Conservation (phyloP, 2,329 filamentous ascomycete species). For the Bipolaris victoriae region DNA sequence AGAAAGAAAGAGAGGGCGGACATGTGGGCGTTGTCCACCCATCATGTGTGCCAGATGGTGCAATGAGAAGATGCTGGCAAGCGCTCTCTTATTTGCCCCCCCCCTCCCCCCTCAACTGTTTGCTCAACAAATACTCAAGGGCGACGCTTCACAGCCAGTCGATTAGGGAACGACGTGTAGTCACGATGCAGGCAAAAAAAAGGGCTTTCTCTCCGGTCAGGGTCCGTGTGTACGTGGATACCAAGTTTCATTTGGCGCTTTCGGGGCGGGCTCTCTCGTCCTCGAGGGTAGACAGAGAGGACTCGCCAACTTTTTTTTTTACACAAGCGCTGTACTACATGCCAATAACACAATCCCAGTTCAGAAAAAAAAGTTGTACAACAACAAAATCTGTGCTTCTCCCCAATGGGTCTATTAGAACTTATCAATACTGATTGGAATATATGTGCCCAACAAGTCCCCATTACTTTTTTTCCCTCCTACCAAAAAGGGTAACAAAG, state of each 20-base stretch:
- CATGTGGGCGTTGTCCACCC: not conserved
- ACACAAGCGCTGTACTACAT: constrained; percentile 12
- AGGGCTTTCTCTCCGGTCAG: not conserved
- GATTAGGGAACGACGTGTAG: not conserved
- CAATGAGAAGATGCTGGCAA: not conserved
- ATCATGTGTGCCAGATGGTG: not conserved
- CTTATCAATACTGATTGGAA: constrained; percentile 29
- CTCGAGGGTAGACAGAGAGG: constrained; percentile 2
- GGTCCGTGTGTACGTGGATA: constrained; percentile 4
- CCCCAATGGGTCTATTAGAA: constrained; percentile 24
- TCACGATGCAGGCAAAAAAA: not conserved
- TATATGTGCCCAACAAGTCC: constrained; percentile 18
- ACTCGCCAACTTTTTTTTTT: constrained; percentile 1
- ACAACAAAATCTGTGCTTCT: constrained; percentile 22
- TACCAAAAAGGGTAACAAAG: constrained; percentile 18
- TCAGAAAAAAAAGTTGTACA: not conserved
- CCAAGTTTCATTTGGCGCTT: constrained; percentile 4
- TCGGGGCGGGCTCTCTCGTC: not conserved
- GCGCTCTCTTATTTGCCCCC: not conserved
- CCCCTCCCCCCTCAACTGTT: not conserved
- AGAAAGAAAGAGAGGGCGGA: not conserved
- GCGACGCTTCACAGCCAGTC: not conserved
- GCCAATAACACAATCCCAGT: constrained; percentile 13
- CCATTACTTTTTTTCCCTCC: constrained; percentile 11
- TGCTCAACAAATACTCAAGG: not conserved